Evolutionary conservation across 2,329 filamentous ascomycete genomes (phyloP).

Genomic region (Scortechinia acanthostroma): DNA sequence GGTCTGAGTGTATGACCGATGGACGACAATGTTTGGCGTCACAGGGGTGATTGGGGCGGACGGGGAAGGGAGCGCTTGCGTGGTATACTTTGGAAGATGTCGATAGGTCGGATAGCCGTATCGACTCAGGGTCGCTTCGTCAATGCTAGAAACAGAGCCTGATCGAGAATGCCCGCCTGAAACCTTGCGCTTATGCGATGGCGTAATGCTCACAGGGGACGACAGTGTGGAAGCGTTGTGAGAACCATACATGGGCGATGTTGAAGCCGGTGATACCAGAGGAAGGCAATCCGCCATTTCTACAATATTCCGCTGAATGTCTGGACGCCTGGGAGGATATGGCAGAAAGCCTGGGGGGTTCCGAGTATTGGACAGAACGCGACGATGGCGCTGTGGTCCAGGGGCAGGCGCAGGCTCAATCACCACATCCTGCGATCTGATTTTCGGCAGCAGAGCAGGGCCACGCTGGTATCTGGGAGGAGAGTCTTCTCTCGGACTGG

Average conservation of each 20-base stretch:
- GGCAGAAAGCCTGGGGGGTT: slow-evolving; percentile 34
- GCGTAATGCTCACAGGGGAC: slow-evolving; percentile 35
- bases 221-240: slow-evolving; percentile 20
- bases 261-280: background rate
- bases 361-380: slow-evolving; percentile 30
- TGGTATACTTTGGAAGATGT: slow-evolving; percentile 27
- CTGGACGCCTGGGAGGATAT: slow-evolving; percentile 10
- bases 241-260: background rate
- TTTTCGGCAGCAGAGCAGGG: slow-evolving; percentile 46
- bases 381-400: slow-evolving; percentile 21
- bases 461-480: slow-evolving; percentile 37
- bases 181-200: slow-evolving; percentile 5
- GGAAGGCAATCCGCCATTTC: background rate
- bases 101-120: slow-evolving; percentile 57
- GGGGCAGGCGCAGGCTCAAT: slow-evolving; percentile 33
- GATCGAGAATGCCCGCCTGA: slow-evolving; percentile 32
- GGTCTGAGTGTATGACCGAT: background rate
- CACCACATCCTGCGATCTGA: slow-evolving; percentile 45
- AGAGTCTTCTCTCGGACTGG: slow-evolving; percentile 39
- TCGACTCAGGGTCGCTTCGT: slow-evolving; percentile 38
- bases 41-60: background rate
- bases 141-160: slow-evolving; percentile 39
- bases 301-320: background rate
- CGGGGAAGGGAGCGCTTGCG: background rate
- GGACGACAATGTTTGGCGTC: background rate